Percentiles rank a stretch among this genome's conserved stretches.
Evolutionary conservation across 192 early-diverging fungal species (phyloP).

Genomic region (Coemansia sp.): DNA sequence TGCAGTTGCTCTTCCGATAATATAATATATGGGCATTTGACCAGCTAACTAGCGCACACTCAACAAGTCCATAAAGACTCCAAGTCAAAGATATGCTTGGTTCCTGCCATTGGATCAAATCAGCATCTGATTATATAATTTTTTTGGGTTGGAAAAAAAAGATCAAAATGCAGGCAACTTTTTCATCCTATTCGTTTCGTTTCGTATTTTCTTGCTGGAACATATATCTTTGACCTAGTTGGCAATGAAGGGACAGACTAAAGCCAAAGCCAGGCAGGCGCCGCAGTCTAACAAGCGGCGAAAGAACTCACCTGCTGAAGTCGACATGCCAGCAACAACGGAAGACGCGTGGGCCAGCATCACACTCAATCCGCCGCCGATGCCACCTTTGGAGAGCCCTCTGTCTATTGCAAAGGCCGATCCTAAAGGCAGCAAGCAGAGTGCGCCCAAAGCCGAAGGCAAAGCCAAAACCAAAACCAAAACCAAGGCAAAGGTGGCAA

Average conservation of each 20-base stretch:
- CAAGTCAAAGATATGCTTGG: no score
- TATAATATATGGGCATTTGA: no score
- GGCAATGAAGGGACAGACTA: not conserved
- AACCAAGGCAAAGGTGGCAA: not conserved
- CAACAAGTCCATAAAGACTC: no score
- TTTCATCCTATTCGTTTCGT: no score
- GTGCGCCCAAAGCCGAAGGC: no score
- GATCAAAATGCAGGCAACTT: no score
- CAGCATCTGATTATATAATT: no score
- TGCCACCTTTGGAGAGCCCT: conserved; percentile 18
- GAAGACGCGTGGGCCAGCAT: conserved; percentile 31
- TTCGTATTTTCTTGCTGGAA: not conserved
- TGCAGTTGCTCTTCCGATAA: no score
- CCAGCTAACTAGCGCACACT: no score
- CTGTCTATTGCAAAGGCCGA: not conserved
- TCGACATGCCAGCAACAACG: not conserved
- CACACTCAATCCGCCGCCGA: conserved; percentile 47
- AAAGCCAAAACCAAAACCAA: conserved; percentile 8
- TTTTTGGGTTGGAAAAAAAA: no score
- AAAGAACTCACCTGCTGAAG: not conserved
- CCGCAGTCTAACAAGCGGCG: not conserved
- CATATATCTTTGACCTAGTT: not conserved
- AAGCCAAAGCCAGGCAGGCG: not conserved
- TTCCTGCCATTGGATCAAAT: no score
- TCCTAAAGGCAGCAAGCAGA: not conserved